Conservation (phyloP, 202 grass and related monocot genomes). For the Cymbopogon flexuosus region DNA sequence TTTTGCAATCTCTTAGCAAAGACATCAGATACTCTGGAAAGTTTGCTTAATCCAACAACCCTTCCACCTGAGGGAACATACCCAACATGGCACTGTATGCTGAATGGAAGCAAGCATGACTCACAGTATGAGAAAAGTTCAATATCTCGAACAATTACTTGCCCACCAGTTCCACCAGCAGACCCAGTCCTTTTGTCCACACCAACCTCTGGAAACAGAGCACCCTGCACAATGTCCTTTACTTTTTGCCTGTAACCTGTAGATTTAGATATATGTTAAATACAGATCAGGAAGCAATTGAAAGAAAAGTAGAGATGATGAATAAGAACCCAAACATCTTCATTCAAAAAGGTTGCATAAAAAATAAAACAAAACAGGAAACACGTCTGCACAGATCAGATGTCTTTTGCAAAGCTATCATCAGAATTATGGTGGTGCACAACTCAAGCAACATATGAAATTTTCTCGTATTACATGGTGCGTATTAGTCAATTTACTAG, state of each 20-base stretch:
- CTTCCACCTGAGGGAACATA: conserved; percentile 72
- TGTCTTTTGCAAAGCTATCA: no score
- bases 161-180: conserved; percentile 70
- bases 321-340: conserved; percentile 11
- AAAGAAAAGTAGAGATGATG: not conserved
- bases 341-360: not conserved
- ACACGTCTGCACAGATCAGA: not conserved
- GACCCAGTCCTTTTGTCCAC: conserved; percentile 57
- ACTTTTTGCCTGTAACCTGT: conserved; percentile 83
- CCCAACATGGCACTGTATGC: conserved; percentile 79
- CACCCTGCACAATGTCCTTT: conserved; percentile 74
- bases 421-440: not conserved
- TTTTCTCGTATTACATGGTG: not conserved
- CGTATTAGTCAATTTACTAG: not conserved
- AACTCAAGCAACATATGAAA: not conserved
- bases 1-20: conserved; percentile 88
- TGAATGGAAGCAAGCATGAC: conserved; percentile 91
- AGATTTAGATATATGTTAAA: conserved; percentile 10
- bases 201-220: conserved; percentile 91
- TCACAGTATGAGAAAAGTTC: conserved; percentile 90
- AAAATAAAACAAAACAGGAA: not conserved
- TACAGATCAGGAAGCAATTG: conserved; percentile 5
- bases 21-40: conserved; percentile 84
- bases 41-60: conserved; percentile 93
- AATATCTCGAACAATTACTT: conserved; percentile 82